Evolutionary conservation across 2,329 filamentous ascomycete species (phyloP).

Genomic region (Fonsecaea multimorphosa): DNA sequence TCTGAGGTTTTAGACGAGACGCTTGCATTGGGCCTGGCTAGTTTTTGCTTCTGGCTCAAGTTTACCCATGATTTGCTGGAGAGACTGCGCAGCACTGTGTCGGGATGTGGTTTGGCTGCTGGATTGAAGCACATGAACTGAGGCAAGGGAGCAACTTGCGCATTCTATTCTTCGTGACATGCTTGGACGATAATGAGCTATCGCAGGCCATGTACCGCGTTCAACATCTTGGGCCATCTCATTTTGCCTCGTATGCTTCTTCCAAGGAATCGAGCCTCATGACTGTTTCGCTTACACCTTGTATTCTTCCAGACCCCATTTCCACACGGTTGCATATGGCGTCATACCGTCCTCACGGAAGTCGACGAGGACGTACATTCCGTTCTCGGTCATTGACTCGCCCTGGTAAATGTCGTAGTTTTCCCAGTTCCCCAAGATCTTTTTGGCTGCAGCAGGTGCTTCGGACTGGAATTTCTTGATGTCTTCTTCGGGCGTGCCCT

Average conservation of each 20-base stretch:
- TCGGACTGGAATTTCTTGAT: constrained; percentile 81
- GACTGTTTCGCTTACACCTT: constrained; percentile 75
- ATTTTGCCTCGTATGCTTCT: background rate
- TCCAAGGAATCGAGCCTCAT: background rate
- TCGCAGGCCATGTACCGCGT: constrained; percentile 19
- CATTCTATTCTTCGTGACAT: constrained; percentile 22
- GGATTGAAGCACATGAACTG: background rate
- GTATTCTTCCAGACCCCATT: constrained; percentile 85
- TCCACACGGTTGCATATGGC: constrained; percentile 90
- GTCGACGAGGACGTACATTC: constrained; percentile 71
- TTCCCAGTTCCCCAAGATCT: constrained; percentile 87
- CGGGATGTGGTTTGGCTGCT: background rate
- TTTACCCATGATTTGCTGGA: background rate
- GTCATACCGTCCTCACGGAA: constrained; percentile 96
- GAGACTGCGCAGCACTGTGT: background rate
- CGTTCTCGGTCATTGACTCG: constrained; percentile 89
- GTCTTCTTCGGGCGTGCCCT: constrained; percentile 66
- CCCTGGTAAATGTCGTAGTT: constrained; percentile 95
- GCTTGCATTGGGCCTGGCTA: background rate
- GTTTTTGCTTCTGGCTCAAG: background rate
- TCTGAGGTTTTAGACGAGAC: background rate
- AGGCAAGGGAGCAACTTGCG: constrained; percentile 3
- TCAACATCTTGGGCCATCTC: constrained; percentile 2
- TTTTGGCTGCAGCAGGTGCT: constrained; percentile 77
- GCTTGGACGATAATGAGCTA: constrained; percentile 23